Evolutionary conservation across 306 rosid genomes (phyloP).

Genomic region (Calophaca sinica): DNA sequence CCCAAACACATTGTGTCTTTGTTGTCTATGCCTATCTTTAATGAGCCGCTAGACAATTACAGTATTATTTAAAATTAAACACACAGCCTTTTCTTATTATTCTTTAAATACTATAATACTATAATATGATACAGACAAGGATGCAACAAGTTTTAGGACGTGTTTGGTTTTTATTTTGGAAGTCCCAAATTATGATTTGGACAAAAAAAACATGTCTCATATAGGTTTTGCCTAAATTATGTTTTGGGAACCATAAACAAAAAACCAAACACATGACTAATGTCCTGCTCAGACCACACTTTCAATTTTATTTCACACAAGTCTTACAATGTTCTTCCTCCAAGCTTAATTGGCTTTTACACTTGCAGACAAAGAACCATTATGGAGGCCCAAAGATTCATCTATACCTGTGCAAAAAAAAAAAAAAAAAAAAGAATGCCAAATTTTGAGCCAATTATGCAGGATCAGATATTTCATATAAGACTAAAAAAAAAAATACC

Average conservation of each 20-base stretch:
- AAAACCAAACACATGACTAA: background rate
- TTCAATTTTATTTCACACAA: background rate
- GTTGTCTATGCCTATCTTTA: background rate
- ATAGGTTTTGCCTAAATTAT: background rate
- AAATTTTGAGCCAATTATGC: constrained; percentile 29
- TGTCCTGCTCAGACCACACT: background rate
- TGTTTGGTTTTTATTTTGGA: background rate
- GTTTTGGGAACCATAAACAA: background rate
- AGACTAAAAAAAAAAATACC: background rate
- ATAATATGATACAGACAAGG: background rate
- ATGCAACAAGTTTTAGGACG: background rate
- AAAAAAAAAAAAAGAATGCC: background rate
- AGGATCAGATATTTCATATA: background rate
- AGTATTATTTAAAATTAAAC: background rate
- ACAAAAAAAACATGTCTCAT: background rate
- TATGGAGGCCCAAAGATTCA: background rate
- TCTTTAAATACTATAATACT: background rate
- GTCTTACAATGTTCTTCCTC: constrained; percentile 3
- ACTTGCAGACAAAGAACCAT: no score
- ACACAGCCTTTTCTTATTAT: background rate
- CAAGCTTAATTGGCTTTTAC: constrained; percentile 19
- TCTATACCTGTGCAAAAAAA: constrained; percentile 16
- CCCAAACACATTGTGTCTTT: background rate
- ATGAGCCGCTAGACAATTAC: constrained; percentile 1
- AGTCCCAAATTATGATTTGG: background rate